Evolutionary conservation across 768 basidiomycete species (phyloP), one percentile per base, ranked within the genome.

Genomic region (Trichaptum fuscoviolaceum): DNA sequence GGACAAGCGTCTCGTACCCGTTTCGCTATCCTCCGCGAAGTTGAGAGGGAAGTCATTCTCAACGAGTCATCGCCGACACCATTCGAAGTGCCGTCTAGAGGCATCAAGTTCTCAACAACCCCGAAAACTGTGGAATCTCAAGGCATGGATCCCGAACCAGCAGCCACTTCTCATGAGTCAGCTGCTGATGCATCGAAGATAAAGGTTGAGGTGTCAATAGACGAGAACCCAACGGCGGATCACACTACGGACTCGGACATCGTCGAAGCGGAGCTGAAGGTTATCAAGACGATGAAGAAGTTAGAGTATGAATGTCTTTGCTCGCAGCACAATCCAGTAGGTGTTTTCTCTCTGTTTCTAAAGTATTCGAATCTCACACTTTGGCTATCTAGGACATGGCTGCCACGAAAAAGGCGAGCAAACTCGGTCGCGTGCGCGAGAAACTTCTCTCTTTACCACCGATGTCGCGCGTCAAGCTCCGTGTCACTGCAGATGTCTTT

Each of bases 271-370:
- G 74, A 70, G 34, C 72, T 74, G 7, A 69, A 66, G 7, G 77
- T 88, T 18, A 76, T 92, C 69, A 92, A 89, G 76, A 78, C 84
- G 30, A 86, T 95, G 73, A 88, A 81, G 80, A 94, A 94, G n/a
- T n/a, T n/a, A n/a, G n/a, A n/a, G n/a, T n/a, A n/a, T n/a, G n/a
- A n/a, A n/a, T n/a, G n/a, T n/a, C 76, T 96, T 3, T 99, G 96
- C 73, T 78, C 88, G 1, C 89, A 91, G 70, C 96, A 98, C 73
- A 98, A 97, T 71, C 95, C 95, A 9, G 95, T 96, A 74, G 69
- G 93, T 82, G 57, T 63, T 64, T 20, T 24, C 27, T 57, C 62
- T 57, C 60, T 30, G 20, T 64, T n/a, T 15, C 57, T 63, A 59
- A 26, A 63, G 60, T 36, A n/a, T 62, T 30, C 58, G 15, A 35